Conservation (phyloP, 2,329 filamentous ascomycete genomes). For the Ceratocystis destructans region DNA sequence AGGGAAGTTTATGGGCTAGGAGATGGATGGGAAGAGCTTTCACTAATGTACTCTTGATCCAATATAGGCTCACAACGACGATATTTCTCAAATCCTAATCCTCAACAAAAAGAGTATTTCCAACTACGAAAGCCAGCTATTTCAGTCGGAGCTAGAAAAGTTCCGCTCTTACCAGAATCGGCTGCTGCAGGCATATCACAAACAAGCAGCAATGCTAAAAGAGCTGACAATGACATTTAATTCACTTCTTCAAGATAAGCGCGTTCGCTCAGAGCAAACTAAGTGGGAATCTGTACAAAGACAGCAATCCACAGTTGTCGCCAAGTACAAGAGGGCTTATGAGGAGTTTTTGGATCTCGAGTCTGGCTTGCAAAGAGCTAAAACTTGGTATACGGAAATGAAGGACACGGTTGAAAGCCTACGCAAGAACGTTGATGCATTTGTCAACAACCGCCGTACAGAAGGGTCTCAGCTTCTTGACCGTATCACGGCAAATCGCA, state of each 20-base stretch:
- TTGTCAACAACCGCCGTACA: slow-evolving; percentile 83
- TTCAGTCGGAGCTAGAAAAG: slow-evolving; percentile 94
- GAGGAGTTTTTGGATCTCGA: slow-evolving; percentile 85
- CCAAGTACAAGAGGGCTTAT: slow-evolving; percentile 79
- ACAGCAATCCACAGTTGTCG: slow-evolving; percentile 66
- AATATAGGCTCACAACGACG: slow-evolving; percentile 74
- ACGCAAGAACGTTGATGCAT: slow-evolving; percentile 90
- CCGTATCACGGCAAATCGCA: slow-evolving; percentile 63
- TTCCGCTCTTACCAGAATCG: slow-evolving; percentile 87
- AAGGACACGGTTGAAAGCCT: slow-evolving; percentile 83
- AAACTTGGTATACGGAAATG: slow-evolving; percentile 93
- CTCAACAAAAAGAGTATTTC: slow-evolving; percentile 94
- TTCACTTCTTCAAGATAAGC: slow-evolving; percentile 78
- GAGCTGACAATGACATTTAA: slow-evolving; percentile 83
- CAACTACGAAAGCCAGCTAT: slow-evolving; percentile 82
- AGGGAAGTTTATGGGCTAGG: not conserved
- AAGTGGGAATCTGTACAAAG: slow-evolving; percentile 84
- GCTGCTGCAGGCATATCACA: slow-evolving; percentile 84
- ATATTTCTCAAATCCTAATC: slow-evolving; percentile 94
- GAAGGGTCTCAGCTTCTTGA: slow-evolving; percentile 82
- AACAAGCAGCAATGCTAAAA: slow-evolving; percentile 87
- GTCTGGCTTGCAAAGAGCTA: slow-evolving; percentile 73
- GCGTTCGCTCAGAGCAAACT: slow-evolving; percentile 83
- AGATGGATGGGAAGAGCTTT: not conserved
- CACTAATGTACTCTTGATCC: slow-evolving; percentile 21